These are phyloP conservation scores for rapeseed (Brassica napus) DNA, from an alignment of 345 rosid genomes.

Conservation along the genomic window DNA sequence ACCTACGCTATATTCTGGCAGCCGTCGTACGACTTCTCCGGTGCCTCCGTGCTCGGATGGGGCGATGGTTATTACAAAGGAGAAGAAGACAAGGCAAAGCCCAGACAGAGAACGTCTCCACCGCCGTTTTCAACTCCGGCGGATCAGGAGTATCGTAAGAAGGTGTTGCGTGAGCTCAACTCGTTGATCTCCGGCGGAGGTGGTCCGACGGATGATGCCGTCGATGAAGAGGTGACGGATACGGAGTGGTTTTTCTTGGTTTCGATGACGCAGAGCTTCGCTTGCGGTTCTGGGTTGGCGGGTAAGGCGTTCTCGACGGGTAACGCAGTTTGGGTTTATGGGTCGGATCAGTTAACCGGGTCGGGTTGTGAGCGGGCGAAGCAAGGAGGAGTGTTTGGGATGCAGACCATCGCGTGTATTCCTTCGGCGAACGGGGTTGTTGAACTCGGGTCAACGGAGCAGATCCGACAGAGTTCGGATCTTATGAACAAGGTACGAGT, in stretches of 20 bases:
- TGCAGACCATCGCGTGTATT: slow-evolving; percentile 83
- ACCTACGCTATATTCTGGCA: slow-evolving; percentile 99
- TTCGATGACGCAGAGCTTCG: slow-evolving; percentile 90
- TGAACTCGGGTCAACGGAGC: slow-evolving; percentile 85
- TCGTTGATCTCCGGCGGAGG: slow-evolving; percentile 76
- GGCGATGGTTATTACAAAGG: slow-evolving; percentile 97
- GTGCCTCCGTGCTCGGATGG: slow-evolving; percentile 71
- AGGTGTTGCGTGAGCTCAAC: slow-evolving; percentile 80
- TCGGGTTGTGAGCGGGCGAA: slow-evolving; percentile 78
- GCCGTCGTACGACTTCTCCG: slow-evolving; percentile 72
- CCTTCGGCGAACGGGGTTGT: slow-evolving; percentile 89
- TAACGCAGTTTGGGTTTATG: slow-evolving; percentile 69
- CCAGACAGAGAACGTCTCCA: slow-evolving; percentile 38
- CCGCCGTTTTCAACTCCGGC: slow-evolving; percentile 44
- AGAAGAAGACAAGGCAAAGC: slow-evolving; percentile 63
- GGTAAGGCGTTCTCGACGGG: slow-evolving; percentile 70
- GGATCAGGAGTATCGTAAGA: slow-evolving; percentile 87
- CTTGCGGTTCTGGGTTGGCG: slow-evolving; percentile 73
- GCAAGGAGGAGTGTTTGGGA: slow-evolving; percentile 78
- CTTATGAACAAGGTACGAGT: slow-evolving; percentile 74
- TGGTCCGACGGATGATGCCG: slow-evolving; percentile 52
- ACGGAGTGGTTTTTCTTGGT: slow-evolving; percentile 97
- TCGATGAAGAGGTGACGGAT: slow-evolving; percentile 95
- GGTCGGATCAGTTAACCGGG: slow-evolving; percentile 55
- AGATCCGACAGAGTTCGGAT: slow-evolving; percentile 72